A percentile compares a stretch with the other conserved stretches of the same genome.
Conservation (phyloP, 495 filamentous ascomycete genomes). For the Penicillium paradoxum region DNA sequence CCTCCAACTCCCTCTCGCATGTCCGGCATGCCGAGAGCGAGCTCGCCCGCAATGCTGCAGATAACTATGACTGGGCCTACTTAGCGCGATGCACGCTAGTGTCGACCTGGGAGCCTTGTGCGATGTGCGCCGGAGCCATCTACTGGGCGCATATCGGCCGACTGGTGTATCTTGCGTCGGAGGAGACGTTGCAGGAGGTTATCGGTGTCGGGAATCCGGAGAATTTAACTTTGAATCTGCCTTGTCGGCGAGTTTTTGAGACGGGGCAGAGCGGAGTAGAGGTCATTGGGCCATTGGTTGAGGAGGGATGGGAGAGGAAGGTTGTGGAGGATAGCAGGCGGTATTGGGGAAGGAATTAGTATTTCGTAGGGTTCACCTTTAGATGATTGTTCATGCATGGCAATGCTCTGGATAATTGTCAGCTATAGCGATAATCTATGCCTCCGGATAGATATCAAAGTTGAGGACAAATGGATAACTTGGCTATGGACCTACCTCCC, state of each 20-base stretch:
- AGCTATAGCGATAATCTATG: too few relatives aligned
- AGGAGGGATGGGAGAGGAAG: conserved; percentile 37
- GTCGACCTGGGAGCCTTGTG: conserved; percentile 54
- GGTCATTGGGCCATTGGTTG: conserved; percentile 39
- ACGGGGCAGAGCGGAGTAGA: conserved; percentile 44
- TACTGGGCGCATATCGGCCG: conserved; percentile 55
- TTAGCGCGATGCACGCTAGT: conserved; percentile 47
- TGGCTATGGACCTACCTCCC: too few relatives aligned
- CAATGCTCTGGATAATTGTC: too few relatives aligned
- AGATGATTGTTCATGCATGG: too few relatives aligned
- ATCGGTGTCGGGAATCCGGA: conserved; percentile 46
- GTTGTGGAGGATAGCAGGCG: conserved; percentile 42
- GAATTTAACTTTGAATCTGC: conserved; percentile 51
- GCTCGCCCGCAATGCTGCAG: conserved; percentile 46
- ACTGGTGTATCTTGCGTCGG: conserved; percentile 49
- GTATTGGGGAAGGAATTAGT: conserved; percentile 34
- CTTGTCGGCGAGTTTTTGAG: conserved; percentile 42
- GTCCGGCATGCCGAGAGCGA: conserved; percentile 52
- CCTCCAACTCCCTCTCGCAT: conserved; percentile 48
- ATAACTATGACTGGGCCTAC: conserved; percentile 46
- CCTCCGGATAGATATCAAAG: too few relatives aligned
- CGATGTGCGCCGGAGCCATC: conserved; percentile 46
- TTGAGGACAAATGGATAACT: too few relatives aligned
- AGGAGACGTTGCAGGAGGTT: conserved; percentile 40
- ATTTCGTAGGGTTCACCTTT: too few relatives aligned